phyloP scores from a whole-genome alignment of 257 asterid species.

The Solanum medicagineum region DNA sequence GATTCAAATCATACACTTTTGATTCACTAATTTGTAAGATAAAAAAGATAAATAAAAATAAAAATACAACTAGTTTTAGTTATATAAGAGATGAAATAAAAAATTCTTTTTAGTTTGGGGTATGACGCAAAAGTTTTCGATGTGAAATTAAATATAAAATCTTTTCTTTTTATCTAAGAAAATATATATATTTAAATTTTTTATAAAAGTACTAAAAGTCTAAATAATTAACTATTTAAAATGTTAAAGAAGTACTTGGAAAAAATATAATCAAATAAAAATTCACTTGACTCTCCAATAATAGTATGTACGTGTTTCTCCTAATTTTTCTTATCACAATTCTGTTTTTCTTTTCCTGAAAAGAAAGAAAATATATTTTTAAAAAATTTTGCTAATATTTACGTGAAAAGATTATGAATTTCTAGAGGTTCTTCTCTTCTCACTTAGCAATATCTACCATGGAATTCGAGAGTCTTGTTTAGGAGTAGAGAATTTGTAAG shows the following conservation, averaged over 20 bases:
- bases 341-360: no score
- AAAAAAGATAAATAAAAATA: no score
- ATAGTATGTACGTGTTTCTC: neutral
- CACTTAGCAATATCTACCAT: neutral
- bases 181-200: neutral
- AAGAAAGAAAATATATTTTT: no score
- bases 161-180: no score
- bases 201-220: neutral
- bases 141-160: neutral
- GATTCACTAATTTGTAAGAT: neutral
- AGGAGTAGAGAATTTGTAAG: neutral
- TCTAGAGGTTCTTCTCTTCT: neutral
- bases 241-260: neutral
- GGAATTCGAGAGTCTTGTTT: neutral
- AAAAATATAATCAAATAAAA: neutral
- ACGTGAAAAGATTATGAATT: neutral
- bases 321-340: neutral
- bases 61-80: neutral
- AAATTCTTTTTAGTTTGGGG: neutral
- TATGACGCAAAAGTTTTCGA: neutral
- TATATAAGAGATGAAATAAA: neutral
- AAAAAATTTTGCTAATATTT: no score
- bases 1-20: neutral
- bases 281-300: neutral
- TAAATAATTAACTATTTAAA: neutral